Base-by-base conservation (phyloP, 2,329 filamentous ascomycete species). In the Bipolaris victoriae region DNA sequence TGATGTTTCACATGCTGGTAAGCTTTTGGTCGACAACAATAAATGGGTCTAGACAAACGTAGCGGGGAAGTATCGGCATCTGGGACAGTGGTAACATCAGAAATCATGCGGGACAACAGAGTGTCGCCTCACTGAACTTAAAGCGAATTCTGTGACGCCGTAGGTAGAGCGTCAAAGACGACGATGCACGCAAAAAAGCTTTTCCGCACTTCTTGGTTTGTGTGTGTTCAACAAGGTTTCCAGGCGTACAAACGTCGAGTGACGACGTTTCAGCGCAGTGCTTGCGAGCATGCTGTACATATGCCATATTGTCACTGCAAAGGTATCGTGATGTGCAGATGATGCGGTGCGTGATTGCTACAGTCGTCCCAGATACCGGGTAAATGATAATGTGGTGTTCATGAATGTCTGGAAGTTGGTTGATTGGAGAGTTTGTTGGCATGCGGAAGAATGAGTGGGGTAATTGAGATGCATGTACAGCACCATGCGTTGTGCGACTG, bases 401-500 rank as follows among this genome's bases (percentile, higher is more conserved):
- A 24, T 36, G 18, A 31, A 48, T 45, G 16, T 29, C 16, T 22
- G 29, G 18, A 24, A 11, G 29, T 22, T 26, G 31, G 41, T 20
- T 43, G 36, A 37, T 16, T 49, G 20, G 37, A 49, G 26, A 13
- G 22, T 24, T 31, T 41, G 20, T 49, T 45, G 35, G 41, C 36
- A 39, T 49, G 48, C 40, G 33, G 49, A 31, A 46, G 18, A 29
- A 52, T 60, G 29, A 33, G 45, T 55, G 53, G 51, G 52, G 45
- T 41, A 41, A 16, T 40, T 10, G 9, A 20, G 20, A 55, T 49
- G 49, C 44, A 39, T 60, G 55, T 47, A 54, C 51, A 49, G 40
- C 58, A 51, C 60, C 53, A 47, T 53, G 55, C 40, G 46, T 37
- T 51, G 60, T 63, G 47, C 26, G 18, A 65, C 55, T 16, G 40